Conservation (phyloP, 164 flowering plant species). For the Platanus orientalis region DNA sequence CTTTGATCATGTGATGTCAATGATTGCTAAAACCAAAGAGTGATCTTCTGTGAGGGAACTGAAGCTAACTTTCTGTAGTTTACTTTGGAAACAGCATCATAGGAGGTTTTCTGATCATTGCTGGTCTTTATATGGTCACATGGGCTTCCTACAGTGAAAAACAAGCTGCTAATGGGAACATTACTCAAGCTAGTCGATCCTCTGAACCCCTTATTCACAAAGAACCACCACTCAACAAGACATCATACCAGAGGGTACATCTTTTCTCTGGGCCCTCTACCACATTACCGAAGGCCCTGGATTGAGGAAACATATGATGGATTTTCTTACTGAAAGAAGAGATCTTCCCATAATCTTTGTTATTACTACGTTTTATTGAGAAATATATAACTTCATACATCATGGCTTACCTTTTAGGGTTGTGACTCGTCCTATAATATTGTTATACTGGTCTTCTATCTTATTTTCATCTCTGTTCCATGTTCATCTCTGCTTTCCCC, state of each 20-base stretch:
- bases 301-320: conserved; percentile 27
- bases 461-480: not conserved
- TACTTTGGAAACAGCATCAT: conserved; percentile 49
- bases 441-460: not conserved
- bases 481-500: not conserved
- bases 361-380: not conserved
- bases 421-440: not conserved
- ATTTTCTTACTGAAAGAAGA: not conserved
- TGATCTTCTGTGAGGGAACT: not conserved
- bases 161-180: conserved; percentile 26
- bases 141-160: conserved; percentile 86
- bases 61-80: conserved; percentile 12
- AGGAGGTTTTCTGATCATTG: conserved; percentile 76
- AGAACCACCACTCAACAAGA: conserved; percentile 34
- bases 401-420: not conserved
- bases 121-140: conserved; percentile 89
- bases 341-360: not conserved
- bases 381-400: not conserved
- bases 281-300: conserved; percentile 37
- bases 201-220: conserved; percentile 52
- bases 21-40: too few relatives aligned
- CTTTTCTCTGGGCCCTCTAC: conserved; percentile 44
- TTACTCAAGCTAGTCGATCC: conserved; percentile 23
- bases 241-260: conserved; percentile 46
- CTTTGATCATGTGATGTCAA: too few relatives aligned